Percentiles rank a stretch among this genome's conserved stretches.
These are phyloP conservation scores for Ampelomyces quisqualis DNA, from an alignment of 2,329 filamentous ascomycete species.

Conservation along the genomic window DNA sequence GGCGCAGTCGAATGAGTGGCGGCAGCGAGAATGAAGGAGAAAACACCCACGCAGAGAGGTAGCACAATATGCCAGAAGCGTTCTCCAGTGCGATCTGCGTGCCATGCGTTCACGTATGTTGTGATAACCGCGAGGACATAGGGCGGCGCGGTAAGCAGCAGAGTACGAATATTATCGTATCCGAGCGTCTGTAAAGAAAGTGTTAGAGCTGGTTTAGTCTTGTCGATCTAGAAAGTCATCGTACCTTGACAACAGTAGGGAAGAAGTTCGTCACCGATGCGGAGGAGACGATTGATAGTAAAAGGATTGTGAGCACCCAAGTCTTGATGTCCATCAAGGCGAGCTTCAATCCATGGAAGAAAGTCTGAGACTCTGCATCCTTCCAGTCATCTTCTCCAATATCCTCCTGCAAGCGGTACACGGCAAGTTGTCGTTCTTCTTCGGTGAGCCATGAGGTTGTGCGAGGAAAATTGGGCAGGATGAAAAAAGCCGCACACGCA, in stretches of 20 bases:
- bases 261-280: constrained; percentile 55
- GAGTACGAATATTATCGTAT: constrained; percentile 56
- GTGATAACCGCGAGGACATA: constrained; percentile 58
- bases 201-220: too few species aligned
- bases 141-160: constrained; percentile 49
- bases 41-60: constrained; percentile 62
- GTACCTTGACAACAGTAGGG: too few species aligned
- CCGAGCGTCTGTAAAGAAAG: too few species aligned
- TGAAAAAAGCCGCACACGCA: constrained; percentile 57
- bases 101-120: constrained; percentile 65
- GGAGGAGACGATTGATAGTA: constrained; percentile 45
- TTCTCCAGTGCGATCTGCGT: constrained; percentile 70
- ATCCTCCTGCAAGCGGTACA: constrained; percentile 42
- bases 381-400: constrained; percentile 46
- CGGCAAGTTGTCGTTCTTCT: constrained; percentile 43
- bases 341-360: constrained; percentile 46
- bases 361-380: constrained; percentile 37
- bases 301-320: constrained; percentile 43
- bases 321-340: constrained; percentile 45
- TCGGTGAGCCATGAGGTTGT: constrained; percentile 45
- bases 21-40: constrained; percentile 67
- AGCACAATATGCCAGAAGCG: constrained; percentile 67
- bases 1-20: constrained; percentile 61
- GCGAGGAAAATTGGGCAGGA: constrained; percentile 68
- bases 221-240: too few species aligned